A percentile compares a stretch with the other conserved stretches of the same genome.
Evolutionary conservation across 2,329 filamentous ascomycete species (phyloP).

Genomic region (Escovopsis sp.): DNA sequence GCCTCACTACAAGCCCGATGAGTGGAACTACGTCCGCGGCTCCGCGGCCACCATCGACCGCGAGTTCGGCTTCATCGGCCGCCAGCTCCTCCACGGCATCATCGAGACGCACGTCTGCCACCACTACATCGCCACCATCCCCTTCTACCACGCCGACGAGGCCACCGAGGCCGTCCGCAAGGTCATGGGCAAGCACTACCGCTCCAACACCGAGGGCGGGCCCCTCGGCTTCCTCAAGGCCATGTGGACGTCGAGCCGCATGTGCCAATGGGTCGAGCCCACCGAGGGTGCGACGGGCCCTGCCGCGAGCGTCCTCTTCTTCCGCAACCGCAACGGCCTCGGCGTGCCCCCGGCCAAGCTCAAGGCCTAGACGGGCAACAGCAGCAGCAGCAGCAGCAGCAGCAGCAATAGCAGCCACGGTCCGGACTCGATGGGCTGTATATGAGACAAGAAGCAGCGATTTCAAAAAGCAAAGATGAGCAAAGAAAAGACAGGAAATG

Average conservation of each 20-base stretch:
- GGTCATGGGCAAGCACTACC: conserved; percentile 93
- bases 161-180: conserved; percentile 86
- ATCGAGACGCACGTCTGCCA: conserved; percentile 96
- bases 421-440: too few relatives aligned
- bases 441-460: too few relatives aligned
- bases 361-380: conserved; percentile 5
- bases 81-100: conserved; percentile 83
- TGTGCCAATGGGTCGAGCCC: conserved; percentile 97
- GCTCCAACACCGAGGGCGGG: conserved; percentile 63
- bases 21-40: conserved; percentile 88
- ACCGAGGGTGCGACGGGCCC: conserved; percentile 67
- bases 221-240: conserved; percentile 69
- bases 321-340: conserved; percentile 82
- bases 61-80: conserved; percentile 92
- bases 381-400: too few relatives aligned
- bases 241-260: conserved; percentile 65
- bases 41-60: conserved; percentile 93
- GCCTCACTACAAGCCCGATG: conserved; percentile 74
- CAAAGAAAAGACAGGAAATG: too few relatives aligned
- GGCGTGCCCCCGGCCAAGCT: conserved; percentile 36
- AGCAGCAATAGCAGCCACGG: neutral
- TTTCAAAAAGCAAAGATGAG: too few relatives aligned
- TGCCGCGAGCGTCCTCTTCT: conserved; percentile 79
- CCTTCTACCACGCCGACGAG: conserved; percentile 93
- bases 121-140: conserved; percentile 92